phyloP scores from a whole-genome alignment of 1,139 yeast species.

The Saccharomyces hybrid region DNA sequence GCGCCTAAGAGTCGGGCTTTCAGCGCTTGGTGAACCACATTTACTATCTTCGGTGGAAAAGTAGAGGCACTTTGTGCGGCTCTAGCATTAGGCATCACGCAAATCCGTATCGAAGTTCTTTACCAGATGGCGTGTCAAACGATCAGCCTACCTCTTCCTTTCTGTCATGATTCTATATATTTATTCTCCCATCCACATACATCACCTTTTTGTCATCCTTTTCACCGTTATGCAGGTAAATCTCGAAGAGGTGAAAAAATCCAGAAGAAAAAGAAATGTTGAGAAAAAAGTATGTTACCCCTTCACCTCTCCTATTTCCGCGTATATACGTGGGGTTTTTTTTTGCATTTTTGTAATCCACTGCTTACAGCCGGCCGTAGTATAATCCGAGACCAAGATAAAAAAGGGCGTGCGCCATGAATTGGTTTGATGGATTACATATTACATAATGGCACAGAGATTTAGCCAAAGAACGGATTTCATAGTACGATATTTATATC shows the following conservation, averaged over 20 bases:
- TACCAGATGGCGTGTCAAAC: background rate
- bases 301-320: background rate
- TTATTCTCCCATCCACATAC: too few relatives aligned
- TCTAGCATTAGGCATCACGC: background rate
- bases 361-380: too few relatives aligned
- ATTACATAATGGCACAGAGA: too few relatives aligned
- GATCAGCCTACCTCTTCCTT: background rate
- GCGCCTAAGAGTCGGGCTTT: constrained; percentile 25
- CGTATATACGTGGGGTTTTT: background rate
- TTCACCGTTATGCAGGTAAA: background rate
- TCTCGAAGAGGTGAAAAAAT: background rate
- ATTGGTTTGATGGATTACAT: background rate
- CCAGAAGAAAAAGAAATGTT: background rate
- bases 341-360: background rate
- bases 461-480: too few relatives aligned
- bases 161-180: background rate
- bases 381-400: background rate
- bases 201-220: background rate
- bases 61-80: background rate
- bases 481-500: background rate
- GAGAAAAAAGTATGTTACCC: background rate
- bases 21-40: constrained; percentile 15
- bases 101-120: background rate
- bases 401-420: background rate
- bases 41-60: constrained; percentile 1